Evolutionary conservation across 2,329 filamentous ascomycete genomes (phyloP).

Genomic region (Raffaelea ambrosiae): DNA sequence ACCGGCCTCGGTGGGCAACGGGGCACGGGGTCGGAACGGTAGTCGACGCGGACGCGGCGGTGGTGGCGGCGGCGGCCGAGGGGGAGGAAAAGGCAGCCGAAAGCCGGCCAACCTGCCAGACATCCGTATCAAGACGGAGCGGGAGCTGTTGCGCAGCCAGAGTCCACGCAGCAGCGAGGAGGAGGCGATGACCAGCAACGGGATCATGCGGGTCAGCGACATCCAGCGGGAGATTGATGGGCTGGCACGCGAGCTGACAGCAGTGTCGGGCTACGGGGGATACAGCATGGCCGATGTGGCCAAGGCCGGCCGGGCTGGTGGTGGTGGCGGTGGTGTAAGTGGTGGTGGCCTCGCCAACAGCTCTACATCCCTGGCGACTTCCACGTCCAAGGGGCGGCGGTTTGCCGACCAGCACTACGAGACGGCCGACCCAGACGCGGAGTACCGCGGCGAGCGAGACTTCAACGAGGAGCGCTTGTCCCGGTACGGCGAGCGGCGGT

Average conservation of each 20-base stretch:
- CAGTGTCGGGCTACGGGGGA: conserved; percentile 7
- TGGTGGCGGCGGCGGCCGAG: conserved; percentile 4
- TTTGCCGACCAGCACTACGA: conserved; percentile 17
- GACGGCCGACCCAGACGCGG: conserved; percentile 17
- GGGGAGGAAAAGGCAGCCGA: too few relatives aligned
- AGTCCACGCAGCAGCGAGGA: conserved; percentile 24
- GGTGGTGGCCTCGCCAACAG: neutral
- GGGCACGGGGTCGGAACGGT: too few relatives aligned
- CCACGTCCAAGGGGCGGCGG: conserved; percentile 4
- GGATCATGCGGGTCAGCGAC: conserved; percentile 23
- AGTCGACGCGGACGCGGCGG: too few relatives aligned
- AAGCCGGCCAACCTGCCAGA: conserved; percentile 9
- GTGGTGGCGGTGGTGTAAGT: too few relatives aligned
- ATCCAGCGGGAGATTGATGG: conserved; percentile 20
- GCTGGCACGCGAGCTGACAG: conserved; percentile 16
- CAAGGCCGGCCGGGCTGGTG: too few relatives aligned
- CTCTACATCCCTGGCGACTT: too few relatives aligned
- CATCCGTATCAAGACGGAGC: conserved; percentile 15
- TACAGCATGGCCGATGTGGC: too few relatives aligned
- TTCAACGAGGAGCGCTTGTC: conserved; percentile 19
- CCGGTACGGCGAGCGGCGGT: conserved; percentile 18
- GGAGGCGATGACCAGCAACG: conserved; percentile 25
- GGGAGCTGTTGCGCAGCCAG: conserved; percentile 18
- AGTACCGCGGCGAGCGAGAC: conserved; percentile 14
- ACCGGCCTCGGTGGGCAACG: too few relatives aligned